Evolutionary conservation across 495 filamentous ascomycete genomes (phyloP), one percentile per base, ranked within the genome.

Genomic region (Penicillium lividum): DNA sequence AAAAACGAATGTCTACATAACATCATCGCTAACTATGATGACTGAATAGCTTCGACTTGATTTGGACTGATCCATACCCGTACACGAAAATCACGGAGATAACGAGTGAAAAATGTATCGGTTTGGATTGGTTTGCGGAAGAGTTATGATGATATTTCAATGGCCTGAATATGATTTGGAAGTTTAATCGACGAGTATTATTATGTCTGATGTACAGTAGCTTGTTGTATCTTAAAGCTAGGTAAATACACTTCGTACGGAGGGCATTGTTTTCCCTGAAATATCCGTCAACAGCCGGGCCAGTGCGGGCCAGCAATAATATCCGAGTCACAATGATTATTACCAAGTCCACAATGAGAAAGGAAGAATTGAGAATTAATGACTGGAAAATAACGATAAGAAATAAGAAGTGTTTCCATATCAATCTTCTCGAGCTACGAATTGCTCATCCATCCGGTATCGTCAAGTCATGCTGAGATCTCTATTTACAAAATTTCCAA

Each of bases 11-110:
- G n/a, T 30, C 1, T 22, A 22, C 22, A 22, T 22, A 22, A 22
- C 22, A 27, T 2, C 1, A 50, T 36, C 13, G 11, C 43, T 45
- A 4, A 36, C 15, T 58, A 69, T 11, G 5, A 57, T n/a, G 3
- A 28, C 18, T 45, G 8, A 36, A 22, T 55, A 70, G 76, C 4
- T 78, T 71, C 44, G 72, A 78, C 62, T 38, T 77, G 10, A 78
- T 78, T 31, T 80, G 77, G 77, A 72, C 68, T 25, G 69, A 73
- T 48, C 69, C 68, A 22, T 62, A 61, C 27, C 74, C 74, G 36
- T 78, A 78, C 64, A 36, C 48, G 8, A 56, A 62, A 44, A 66
- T 78, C 30, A 70, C 69, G 8, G 52, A 54, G 4, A 67, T 65
- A 11, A 70, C 61, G 0, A 74, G 73, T 51, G 74, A 78, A 60